Base-by-base conservation (phyloP, 495 filamentous ascomycete genomes). In the Aspergillus sparsus region DNA sequence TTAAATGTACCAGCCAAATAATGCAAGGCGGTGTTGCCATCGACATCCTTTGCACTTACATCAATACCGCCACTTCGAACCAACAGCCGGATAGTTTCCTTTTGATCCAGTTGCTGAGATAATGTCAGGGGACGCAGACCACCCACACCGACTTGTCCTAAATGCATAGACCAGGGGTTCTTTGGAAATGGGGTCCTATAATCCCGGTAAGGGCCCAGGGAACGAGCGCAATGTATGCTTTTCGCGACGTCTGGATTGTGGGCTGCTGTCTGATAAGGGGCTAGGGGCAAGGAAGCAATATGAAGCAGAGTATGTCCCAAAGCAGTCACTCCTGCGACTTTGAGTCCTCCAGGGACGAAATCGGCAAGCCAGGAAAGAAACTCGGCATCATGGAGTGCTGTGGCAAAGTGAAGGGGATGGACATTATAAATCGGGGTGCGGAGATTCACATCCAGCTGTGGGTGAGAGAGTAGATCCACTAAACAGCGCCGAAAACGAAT, bases 321-420 rank as follows among this genome's bases (percentile, higher is more conserved):
- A 27, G 55, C 49, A 16, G 55, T 63, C 2, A 7, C 15, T 7
- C 50, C 35, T 1, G 55, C 61, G 16, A 47, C 41, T 21, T 11
- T 18, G 7, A 50, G 39, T 6, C 37, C 53, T 5, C 39, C 54
- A 36, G 52, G 59, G 36, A 58, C 49, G 50, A 45, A 55, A 21
- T 10, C 50, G 6, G 42, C 62, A 2, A 66, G 53, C 32, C 45
- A 59, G 6, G 53, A 27, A 11, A 66, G 61, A 45, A 66, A 41
- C 0, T 61, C 53, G 4, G 61, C 61, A 31, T 61, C 36, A 39
- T 66, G 64, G 7, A 44, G 46, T 6, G 64, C 64, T 13, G 46
- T 55, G 42, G 61, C 61, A 12, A 66, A 66, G 36, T 66, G 64
- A 11, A 66, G 60, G 7, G 36, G 54, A 50, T 66, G 60, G 7